A percentile compares a stretch with the other conserved stretches of the same genome.
Evolutionary conservation across 768 basidiomycete species (phyloP).

Genomic region (Termitomyces sp.): DNA sequence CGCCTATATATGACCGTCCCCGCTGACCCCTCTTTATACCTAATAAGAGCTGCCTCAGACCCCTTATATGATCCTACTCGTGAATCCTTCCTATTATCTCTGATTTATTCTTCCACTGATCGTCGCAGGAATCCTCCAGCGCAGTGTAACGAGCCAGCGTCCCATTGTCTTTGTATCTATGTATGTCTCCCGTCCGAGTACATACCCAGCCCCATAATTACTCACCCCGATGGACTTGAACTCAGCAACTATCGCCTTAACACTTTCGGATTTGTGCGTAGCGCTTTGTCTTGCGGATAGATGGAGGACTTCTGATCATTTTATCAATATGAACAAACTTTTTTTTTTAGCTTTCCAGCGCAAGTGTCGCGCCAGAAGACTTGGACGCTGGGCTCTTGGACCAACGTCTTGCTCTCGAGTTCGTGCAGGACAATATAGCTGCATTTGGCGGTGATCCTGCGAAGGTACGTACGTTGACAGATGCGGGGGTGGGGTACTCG

Average conservation of each 20-base stretch:
- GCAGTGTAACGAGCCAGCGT: slow-evolving; percentile 40
- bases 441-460: slow-evolving; percentile 60
- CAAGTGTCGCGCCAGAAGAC: slow-evolving; percentile 37
- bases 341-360: slow-evolving; percentile 37
- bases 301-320: not conserved
- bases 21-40: not conserved
- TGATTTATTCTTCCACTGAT: not conserved
- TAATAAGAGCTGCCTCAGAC: slow-evolving; percentile 36
- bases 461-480: slow-evolving; percentile 35
- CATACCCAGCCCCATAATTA: not conserved
- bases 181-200: slow-evolving; percentile 20
- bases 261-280: slow-evolving; percentile 50
- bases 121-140: slow-evolving; percentile 38
- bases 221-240: not conserved
- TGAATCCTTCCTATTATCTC: slow-evolving; percentile 16
- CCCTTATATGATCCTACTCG: slow-evolving; percentile 41
- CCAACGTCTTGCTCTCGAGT: slow-evolving; percentile 51
- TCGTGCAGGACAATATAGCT: slow-evolving; percentile 60
- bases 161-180: slow-evolving; percentile 54
- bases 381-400: slow-evolving; percentile 59
- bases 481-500: not conserved
- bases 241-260: slow-evolving; percentile 52
- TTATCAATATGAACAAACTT: no score
- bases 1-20: not conserved
- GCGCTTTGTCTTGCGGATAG: not conserved